Evolutionary conservation across 208 protist genomes (phyloP), one percentile per base, ranked within the genome.

Genomic region (Endotrypanum monterogeii): DNA sequence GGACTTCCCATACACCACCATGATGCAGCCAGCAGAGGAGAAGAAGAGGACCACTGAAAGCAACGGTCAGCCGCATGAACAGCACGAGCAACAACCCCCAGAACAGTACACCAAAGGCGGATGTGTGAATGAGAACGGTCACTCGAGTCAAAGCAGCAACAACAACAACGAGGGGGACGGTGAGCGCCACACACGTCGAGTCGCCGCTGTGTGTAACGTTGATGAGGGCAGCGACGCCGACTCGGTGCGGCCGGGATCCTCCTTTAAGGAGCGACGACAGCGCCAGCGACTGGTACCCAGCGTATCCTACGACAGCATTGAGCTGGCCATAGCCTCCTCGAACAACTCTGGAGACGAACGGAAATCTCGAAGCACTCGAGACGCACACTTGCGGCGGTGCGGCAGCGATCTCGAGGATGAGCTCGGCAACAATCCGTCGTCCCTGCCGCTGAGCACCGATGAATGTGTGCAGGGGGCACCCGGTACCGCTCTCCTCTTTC

Each of bases 281-380:
- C 48, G 18, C 32, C 32, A 55, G 35, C 32, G 23, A 71, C 46
- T 37, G 25, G 14, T 8, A 11, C 74, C 51, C 25, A 54, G 50
- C 0, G 68, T 48, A 3, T 62, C 67, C n/a, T 48, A 60, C 6
- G 70, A 71, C 44, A 80, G 70, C 55, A 73, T 73, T 25, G 20
- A 39, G 8, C 60, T 76, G 20, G 66, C 61, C 62, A 72, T 71
- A 18, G 23, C 7, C 1, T 60, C 69, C 8, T 76, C 76, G 6
- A 68, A 23, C 28, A 65, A 41, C 18, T 66, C 56, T 32, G 61
- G 32, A 1, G 74, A 58, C 3, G 56, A 51, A 25, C 14, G 14
- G 25, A 11, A 67, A 7, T 25, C 2, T 52, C 16, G 44, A 37
- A 14, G 39, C 20, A 28, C 3, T 18, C n/a, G n/a, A 35, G 62